Conservation (phyloP, 306 rosid genomes). For the Astragalus membranaceus region DNA sequence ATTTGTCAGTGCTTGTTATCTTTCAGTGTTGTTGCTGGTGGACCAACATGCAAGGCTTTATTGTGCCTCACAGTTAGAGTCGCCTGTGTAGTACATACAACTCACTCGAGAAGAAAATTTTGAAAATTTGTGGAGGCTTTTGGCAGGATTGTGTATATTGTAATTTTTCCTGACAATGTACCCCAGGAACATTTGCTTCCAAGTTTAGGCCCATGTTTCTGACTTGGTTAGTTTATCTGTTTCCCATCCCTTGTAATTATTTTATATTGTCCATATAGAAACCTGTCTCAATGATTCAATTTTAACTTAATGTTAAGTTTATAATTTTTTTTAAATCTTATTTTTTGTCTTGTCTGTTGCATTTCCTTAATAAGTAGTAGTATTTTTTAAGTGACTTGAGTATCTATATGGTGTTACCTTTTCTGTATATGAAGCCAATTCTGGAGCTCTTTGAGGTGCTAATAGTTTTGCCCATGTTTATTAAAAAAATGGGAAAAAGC, state of each 20-base stretch:
- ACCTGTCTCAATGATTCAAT: conserved; percentile 26
- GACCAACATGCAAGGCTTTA: conserved; percentile 30
- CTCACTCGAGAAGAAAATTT: conserved; percentile 49
- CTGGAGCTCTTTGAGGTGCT: background rate
- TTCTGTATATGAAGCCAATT: background rate
- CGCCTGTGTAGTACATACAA: conserved; percentile 48
- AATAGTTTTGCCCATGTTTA: background rate
- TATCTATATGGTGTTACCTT: background rate
- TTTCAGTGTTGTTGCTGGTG: conserved; percentile 47
- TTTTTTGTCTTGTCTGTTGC: background rate
- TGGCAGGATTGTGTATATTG: conserved; percentile 93
- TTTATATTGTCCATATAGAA: conserved; percentile 36
- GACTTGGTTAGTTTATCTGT: conserved; percentile 94
- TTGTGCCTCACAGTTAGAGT: conserved; percentile 39
- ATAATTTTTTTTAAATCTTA: background rate
- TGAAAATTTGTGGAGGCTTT: conserved; percentile 74
- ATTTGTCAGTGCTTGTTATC: conserved; percentile 16
- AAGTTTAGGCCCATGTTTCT: conserved; percentile 79
- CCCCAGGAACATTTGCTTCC: conserved; percentile 82
- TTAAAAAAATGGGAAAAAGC: background rate
- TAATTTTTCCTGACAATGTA: conserved; percentile 94
- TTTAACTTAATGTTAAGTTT: conserved; percentile 15
- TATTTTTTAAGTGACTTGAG: background rate
- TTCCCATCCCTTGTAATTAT: conserved; percentile 64
- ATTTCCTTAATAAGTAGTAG: background rate